Base-by-base conservation (phyloP, 345 rosid genomes). In the Draba incana region DNA sequence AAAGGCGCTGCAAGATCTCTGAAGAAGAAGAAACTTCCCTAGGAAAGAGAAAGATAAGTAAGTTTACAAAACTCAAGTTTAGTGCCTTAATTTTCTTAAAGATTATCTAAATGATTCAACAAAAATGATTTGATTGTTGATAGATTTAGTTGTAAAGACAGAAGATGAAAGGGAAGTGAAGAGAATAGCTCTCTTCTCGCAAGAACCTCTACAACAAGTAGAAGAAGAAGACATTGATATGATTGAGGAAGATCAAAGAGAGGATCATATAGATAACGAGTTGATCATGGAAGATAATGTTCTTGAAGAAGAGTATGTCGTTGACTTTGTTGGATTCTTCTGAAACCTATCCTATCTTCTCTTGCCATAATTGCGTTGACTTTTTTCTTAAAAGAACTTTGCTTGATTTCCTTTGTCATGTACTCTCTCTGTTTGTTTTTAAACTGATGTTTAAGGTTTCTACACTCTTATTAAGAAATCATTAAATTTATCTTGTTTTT, bases 301-400 rank as follows among this genome's bases (percentile, higher is more conserved):
- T 35, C 11, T 25, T 59, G 50, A 74, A 35, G 12, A 66, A 35
- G 49, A 51, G 5, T 5, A n/a, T 52, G 49, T 37, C 44, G 72
- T 74, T 74, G 77, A 74, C 72, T 74, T 74, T 45, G 4, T 52
- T 52, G 77, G 77, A 44, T 66, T 66, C 68, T 74, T 74, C 66
- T 74, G 68, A 74, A 38, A 42, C 55, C 7, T 57, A 2, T 56
- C 58, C 37, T 33, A 33, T 20, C 8, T 28, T 72, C 61, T 41
- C 46, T 20, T 58, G 7, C n/a, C 54, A 8, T 42, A 3, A 2
- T 12, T 57, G 10, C 39, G 71, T 49, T 72, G 54, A 72, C 77
- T 44, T 66, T 66, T 54, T 51, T 38, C 6, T 41, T 20, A 20
- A 20, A 57, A 20, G 27, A 65, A 57, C 27, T 57, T 72, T 57